These are phyloP conservation scores for Arthrobotrys musiformis DNA, from an alignment of 2,329 filamentous ascomycete genomes.

Conservation along the genomic window DNA sequence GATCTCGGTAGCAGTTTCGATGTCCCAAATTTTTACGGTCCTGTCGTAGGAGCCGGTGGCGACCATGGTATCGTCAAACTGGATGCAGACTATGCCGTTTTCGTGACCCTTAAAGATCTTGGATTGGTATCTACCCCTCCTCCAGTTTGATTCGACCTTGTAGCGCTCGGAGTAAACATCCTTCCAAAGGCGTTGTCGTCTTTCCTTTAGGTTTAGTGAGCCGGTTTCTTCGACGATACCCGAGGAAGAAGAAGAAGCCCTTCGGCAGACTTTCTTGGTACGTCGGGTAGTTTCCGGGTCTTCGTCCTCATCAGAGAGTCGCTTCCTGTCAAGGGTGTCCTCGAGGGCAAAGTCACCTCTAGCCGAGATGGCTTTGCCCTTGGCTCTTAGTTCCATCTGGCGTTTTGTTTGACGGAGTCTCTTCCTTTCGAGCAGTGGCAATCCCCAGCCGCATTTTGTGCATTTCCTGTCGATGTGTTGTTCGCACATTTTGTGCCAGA, in stretches of 20 bases:
- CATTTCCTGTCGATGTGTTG: slow-evolving; percentile 95
- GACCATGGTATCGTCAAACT: slow-evolving; percentile 88
- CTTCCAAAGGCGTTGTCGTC: slow-evolving; percentile 80
- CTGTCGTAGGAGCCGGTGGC: slow-evolving; percentile 95
- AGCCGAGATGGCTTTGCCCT: slow-evolving; percentile 67
- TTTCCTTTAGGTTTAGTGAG: slow-evolving; percentile 66
- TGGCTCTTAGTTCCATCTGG: slow-evolving; percentile 78
- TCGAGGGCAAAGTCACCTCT: slow-evolving; percentile 13
- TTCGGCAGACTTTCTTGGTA: slow-evolving; percentile 50
- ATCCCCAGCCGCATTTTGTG: slow-evolving; percentile 93
- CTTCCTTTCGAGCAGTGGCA: slow-evolving; percentile 89
- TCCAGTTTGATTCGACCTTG: slow-evolving; percentile 97
- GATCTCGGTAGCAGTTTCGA: slow-evolving; percentile 85
- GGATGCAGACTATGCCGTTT: slow-evolving; percentile 71
- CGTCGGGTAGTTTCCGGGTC: slow-evolving; percentile 60
- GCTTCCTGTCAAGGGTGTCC: slow-evolving; percentile 34
- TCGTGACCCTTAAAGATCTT: slow-evolving; percentile 82
- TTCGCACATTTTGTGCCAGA: slow-evolving; percentile 98
- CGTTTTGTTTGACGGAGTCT: slow-evolving; percentile 85
- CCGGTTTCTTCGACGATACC: slow-evolving; percentile 58
- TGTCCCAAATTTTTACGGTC: slow-evolving; percentile 96
- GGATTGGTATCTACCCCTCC: slow-evolving; percentile 86
- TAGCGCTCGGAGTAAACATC: slow-evolving; percentile 95
- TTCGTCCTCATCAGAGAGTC: slow-evolving; percentile 60
- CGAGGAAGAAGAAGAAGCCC: slow-evolving; percentile 3